These are phyloP conservation scores for Quercus aquifolioides DNA, from an alignment of 306 rosid species.

Conservation along the genomic window DNA sequence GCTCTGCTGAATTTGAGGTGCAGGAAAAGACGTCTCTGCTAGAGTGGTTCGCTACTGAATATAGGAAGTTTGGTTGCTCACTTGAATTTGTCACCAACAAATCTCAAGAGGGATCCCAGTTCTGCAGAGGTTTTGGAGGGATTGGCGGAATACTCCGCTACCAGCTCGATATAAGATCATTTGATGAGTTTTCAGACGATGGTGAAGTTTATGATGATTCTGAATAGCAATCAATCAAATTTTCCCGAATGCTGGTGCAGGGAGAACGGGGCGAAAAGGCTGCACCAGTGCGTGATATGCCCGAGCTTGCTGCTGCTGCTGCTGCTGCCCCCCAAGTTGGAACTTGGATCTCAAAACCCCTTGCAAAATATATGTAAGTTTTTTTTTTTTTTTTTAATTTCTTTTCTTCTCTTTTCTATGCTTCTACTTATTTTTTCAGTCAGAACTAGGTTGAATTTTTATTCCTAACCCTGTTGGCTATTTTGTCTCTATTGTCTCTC, in stretches of 20 bases:
- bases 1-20: slow-evolving; percentile 60
- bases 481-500: not conserved
- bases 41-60: slow-evolving; percentile 93
- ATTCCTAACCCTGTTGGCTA: not conserved
- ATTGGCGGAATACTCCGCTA: slow-evolving; percentile 91
- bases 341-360: not conserved
- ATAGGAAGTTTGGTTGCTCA: slow-evolving; percentile 66
- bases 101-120: slow-evolving; percentile 92
- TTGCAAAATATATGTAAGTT: slow-evolving; percentile 19
- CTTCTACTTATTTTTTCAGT: not conserved
- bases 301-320: slow-evolving; percentile 7
- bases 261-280: slow-evolving; percentile 20
- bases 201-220: slow-evolving; percentile 61
- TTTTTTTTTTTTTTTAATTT: not conserved
- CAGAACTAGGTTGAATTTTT: not conserved
- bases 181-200: slow-evolving; percentile 68
- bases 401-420: not conserved
- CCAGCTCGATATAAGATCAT: slow-evolving; percentile 85
- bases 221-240: slow-evolving; percentile 52
- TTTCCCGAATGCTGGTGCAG: slow-evolving; percentile 39
- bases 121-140: slow-evolving; percentile 91
- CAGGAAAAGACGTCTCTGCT: slow-evolving; percentile 76
- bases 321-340: not conserved
- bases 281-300: slow-evolving; percentile 32
- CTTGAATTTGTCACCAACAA: slow-evolving; percentile 87